These are phyloP conservation scores for Alternaria metachromatica DNA, from an alignment of 2,329 filamentous ascomycete species.

Conservation along the genomic window DNA sequence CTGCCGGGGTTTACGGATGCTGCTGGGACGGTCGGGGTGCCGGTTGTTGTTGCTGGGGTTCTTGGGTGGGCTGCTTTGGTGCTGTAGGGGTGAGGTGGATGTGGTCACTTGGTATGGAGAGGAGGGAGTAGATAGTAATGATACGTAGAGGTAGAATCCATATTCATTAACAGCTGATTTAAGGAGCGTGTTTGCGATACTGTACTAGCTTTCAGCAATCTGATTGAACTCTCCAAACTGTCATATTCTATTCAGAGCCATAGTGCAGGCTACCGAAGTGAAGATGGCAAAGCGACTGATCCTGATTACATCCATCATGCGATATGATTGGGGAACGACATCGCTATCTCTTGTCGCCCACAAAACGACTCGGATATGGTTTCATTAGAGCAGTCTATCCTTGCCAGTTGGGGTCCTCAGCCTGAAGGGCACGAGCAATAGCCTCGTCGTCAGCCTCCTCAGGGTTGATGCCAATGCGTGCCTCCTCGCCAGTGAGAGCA, in stretches of 20 bases:
- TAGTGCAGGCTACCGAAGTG: not conserved
- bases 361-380: not conserved
- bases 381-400: not conserved
- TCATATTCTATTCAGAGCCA: not conserved
- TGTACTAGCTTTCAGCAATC: not conserved
- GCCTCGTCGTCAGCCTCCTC: slow-evolving; percentile 25
- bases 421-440: slow-evolving; percentile 26
- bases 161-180: not conserved
- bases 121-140: not conserved
- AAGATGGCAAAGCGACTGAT: not conserved
- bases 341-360: no score
- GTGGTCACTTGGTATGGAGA: no score
- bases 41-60: slow-evolving; percentile 22
- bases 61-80: slow-evolving; percentile 27
- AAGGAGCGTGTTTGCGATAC: not conserved
- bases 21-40: slow-evolving; percentile 19
- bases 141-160: not conserved
- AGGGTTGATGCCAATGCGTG: slow-evolving; percentile 16
- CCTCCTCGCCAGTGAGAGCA: slow-evolving; percentile 31
- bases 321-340: no score
- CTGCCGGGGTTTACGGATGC: slow-evolving; percentile 30
- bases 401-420: slow-evolving; percentile 28
- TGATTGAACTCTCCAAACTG: not conserved
- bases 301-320: no score
- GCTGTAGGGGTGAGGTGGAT: slow-evolving; percentile 10